Evolutionary conservation across 192 early-diverging fungal genomes (phyloP).

Genomic region (Radiomyces spectabilis): DNA sequence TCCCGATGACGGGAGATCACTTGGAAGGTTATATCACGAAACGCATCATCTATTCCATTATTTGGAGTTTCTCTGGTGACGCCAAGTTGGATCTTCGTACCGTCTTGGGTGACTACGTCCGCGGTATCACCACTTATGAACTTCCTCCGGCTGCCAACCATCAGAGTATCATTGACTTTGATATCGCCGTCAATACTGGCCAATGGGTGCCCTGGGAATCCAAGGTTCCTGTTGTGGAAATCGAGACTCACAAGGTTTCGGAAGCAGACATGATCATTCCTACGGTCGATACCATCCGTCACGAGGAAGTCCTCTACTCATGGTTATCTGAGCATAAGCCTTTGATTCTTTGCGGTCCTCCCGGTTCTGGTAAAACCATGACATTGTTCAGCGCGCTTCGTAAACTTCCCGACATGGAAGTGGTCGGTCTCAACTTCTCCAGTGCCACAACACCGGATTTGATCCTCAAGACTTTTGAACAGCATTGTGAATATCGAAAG

Average conservation of each 20-base stretch:
- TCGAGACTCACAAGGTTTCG: conserved; percentile 88
- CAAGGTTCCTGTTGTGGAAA: conserved; percentile 89
- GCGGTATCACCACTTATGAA: conserved; percentile 64
- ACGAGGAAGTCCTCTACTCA: conserved; percentile 92
- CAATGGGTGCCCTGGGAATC: conserved; percentile 89
- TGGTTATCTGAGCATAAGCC: conserved; percentile 96
- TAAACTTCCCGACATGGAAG: conserved; percentile 90
- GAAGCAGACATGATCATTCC: conserved; percentile 94
- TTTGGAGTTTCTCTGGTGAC: conserved; percentile 97
- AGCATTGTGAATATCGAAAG: conserved; percentile 97
- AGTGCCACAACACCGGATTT: conserved; percentile 95
- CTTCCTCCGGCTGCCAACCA: conserved; percentile 47
- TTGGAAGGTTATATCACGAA: conserved; percentile 76
- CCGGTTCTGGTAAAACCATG: conserved; percentile 99
- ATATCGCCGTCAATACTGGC: conserved; percentile 70
- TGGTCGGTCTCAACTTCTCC: conserved; percentile 98
- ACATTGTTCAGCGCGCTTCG: conserved; percentile 94
- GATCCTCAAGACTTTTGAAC: conserved; percentile 92
- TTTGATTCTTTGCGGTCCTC: conserved; percentile 95
- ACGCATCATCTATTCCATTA: conserved; percentile 71
- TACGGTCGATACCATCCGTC: conserved; percentile 95
- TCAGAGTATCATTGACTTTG: conserved; percentile 79
- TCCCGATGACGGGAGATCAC: conserved; percentile 78
- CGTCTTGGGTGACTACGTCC: conserved; percentile 76
- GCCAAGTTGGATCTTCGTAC: conserved; percentile 62